Base-by-base conservation (phyloP, 805 yeast species). In the Ascoidea rubescens region DNA sequence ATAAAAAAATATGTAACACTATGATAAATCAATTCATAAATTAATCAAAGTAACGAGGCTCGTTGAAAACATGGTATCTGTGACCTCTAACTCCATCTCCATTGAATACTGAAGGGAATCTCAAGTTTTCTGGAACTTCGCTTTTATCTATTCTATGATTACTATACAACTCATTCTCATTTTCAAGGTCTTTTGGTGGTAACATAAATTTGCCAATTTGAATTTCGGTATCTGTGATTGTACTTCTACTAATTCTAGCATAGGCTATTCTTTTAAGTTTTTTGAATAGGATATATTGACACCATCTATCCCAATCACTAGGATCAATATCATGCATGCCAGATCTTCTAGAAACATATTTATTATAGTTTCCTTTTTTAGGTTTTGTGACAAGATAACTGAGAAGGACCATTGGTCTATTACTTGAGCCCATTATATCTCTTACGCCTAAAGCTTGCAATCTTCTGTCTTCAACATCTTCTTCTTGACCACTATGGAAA, bases 401-500 rank as follows among this genome's bases (percentile, higher is more conserved):
- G 62, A 93, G 73, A 58, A 93, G 72, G 12, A 93, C 78, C 64
- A 87, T 69, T n/a, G 98, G 99, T 53, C 88, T 77, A 47, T 79
- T 72, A n/a, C 85, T 75, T 14, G 80, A 72, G 2, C 84, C 91
- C 96, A 93, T 88, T 48, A 93, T 73, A 44, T 80, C 80, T 37
- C 84, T 77, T 47, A 93, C 73, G 1, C 79, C 86, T 55, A 80
- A 72, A 59, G 91, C 79, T 69, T 93, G 99, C 59, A 88, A 71
- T 58, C 93, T 73, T 61, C 99, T 79, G 67, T 93, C 99, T 64
- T 89, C 96, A 3, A 73, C 89, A 64, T 93, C 99, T 71, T 93
- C 98, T 66, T 93, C 98, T 69, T 93, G 99, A 4, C 99, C 99
- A 48, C 93, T 80, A 66, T 93, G 99, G 85, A 93, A 93, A 30